Evolutionary conservation across 2,329 filamentous ascomycete species (phyloP).

Genomic region (Stachybotrys echinatus): DNA sequence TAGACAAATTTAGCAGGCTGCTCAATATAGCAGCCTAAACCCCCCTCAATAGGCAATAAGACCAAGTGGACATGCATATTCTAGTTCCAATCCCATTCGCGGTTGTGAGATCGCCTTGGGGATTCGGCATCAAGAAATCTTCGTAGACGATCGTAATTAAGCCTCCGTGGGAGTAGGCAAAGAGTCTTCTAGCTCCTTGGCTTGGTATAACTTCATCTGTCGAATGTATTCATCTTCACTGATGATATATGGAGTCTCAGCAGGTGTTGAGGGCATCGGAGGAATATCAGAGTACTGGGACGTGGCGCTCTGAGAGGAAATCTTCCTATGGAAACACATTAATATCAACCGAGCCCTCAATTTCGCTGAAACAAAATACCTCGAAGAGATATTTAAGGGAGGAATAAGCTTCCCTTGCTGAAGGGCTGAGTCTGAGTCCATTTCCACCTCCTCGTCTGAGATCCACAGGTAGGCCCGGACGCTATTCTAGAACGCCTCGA

Average conservation of each 20-base stretch:
- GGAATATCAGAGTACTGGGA: background rate
- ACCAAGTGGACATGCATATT: too few relatives aligned
- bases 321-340: background rate
- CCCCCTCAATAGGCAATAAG: too few relatives aligned
- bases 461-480: constrained; percentile 22
- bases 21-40: too few relatives aligned
- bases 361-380: background rate
- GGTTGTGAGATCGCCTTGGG: too few relatives aligned
- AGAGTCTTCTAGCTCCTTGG: background rate
- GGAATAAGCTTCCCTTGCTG: background rate
- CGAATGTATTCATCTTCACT: background rate
- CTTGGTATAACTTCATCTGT: background rate
- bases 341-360: background rate
- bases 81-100: too few relatives aligned
- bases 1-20: too few relatives aligned
- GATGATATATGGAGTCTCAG: background rate
- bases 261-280: background rate
- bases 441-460: constrained; percentile 23
- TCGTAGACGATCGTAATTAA: background rate
- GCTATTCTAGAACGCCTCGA: constrained; percentile 23
- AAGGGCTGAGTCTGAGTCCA: background rate
- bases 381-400: background rate
- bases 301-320: background rate
- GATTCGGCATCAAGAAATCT: background rate
- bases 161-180: background rate